A percentile compares a stretch with the other conserved stretches of the same genome.
These are phyloP conservation scores for Aspergillus ochraceus DNA, from an alignment of 2,329 filamentous ascomycete genomes.

Conservation along the genomic window DNA sequence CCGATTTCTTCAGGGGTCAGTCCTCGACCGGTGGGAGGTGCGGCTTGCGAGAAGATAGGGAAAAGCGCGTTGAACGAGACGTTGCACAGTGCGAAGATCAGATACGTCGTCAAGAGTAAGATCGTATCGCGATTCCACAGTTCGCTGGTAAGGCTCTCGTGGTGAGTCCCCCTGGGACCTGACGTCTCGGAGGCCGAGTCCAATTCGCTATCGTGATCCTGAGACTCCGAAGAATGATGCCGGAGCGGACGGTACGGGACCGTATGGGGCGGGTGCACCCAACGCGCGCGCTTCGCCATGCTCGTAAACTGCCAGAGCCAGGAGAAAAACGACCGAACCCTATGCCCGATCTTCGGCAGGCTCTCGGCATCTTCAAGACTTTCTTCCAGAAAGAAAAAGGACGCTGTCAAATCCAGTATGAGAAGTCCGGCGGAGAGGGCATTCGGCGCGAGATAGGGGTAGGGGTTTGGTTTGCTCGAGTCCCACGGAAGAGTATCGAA, in stretches of 20 bases:
- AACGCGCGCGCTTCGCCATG: conserved; percentile 57
- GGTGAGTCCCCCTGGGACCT: conserved; percentile 41
- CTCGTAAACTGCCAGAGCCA: conserved; percentile 71
- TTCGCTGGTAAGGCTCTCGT: conserved; percentile 55
- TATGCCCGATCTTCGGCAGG: conserved; percentile 60
- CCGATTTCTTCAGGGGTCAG: conserved; percentile 80
- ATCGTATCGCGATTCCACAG: conserved; percentile 80
- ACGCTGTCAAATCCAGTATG: conserved; percentile 68
- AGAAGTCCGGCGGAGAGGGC: conserved; percentile 73
- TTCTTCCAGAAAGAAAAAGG: conserved; percentile 82
- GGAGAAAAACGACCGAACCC: conserved; percentile 61
- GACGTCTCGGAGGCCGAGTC: conserved; percentile 45
- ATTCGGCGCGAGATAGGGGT: conserved; percentile 85
- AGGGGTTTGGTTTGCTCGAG: conserved; percentile 54
- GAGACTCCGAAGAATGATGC: conserved; percentile 22
- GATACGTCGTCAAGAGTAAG: conserved; percentile 77
- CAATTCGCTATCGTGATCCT: conserved; percentile 45
- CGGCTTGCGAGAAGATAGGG: conserved; percentile 82
- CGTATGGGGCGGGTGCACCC: conserved; percentile 46
- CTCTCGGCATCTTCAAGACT: conserved; percentile 69
- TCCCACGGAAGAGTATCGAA: conserved; percentile 60
- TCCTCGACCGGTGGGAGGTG: conserved; percentile 72
- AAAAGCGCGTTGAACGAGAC: conserved; percentile 95
- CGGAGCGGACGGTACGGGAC: conserved; percentile 31
- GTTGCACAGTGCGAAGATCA: conserved; percentile 91